Conservation (phyloP, 345 rosid species). For the Salix udensis region DNA sequence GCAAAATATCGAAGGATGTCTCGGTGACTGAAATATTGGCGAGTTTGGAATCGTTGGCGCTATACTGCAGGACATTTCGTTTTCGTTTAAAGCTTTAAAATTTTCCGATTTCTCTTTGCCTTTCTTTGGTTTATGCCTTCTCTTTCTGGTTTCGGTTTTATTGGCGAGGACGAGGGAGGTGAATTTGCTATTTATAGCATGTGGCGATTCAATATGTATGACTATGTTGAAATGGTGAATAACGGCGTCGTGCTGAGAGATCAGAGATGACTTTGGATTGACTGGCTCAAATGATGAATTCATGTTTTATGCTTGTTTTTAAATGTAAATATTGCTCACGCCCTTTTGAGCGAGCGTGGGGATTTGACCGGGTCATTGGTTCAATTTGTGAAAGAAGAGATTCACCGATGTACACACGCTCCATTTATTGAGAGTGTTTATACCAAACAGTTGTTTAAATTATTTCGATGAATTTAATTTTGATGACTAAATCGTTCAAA, state of each 20-base stretch:
- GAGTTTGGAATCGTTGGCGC: slow-evolving; percentile 26
- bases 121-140: background rate
- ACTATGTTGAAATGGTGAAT: background rate
- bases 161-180: background rate
- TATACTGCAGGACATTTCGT: slow-evolving; percentile 25
- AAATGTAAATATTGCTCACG: background rate
- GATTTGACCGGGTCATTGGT: background rate
- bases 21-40: slow-evolving; percentile 40
- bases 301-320: background rate
- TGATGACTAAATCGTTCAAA: background rate
- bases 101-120: background rate
- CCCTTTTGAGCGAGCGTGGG: background rate
- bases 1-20: slow-evolving; percentile 16
- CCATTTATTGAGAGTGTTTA: background rate
- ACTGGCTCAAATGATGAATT: background rate
- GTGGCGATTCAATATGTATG: background rate
- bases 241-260: background rate
- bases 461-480: background rate
- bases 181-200: too few species aligned
- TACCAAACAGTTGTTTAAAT: background rate
- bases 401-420: background rate
- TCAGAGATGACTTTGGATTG: background rate
- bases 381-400: background rate
- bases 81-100: background rate
- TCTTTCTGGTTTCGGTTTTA: background rate